These are phyloP conservation scores for Hippophae gyantsensis DNA, from an alignment of 306 rosid species.

Conservation along the genomic window DNA sequence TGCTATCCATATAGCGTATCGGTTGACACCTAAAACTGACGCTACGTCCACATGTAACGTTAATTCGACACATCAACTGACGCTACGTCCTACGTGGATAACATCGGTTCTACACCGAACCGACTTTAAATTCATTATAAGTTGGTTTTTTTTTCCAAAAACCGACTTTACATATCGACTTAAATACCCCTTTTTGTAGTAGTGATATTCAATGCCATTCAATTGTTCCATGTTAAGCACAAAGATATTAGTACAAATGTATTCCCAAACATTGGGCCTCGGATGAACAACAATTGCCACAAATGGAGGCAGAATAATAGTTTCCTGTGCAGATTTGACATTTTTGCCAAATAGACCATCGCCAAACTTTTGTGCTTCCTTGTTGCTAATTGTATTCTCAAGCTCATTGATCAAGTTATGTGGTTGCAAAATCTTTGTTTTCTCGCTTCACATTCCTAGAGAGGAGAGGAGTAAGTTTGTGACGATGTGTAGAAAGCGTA, in stretches of 20 bases:
- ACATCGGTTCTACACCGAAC: too few species aligned
- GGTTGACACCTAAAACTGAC: too few species aligned
- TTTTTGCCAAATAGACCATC: conserved; percentile 39
- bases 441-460: conserved; percentile 85
- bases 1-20: too few species aligned
- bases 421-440: conserved; percentile 80
- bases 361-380: conserved; percentile 27
- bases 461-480: conserved; percentile 74
- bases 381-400: conserved; percentile 33
- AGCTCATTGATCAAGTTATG: conserved; percentile 73
- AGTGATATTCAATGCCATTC: conserved; percentile 51
- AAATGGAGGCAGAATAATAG: conserved; percentile 78
- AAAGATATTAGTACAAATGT: conserved; percentile 60
- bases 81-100: too few species aligned
- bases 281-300: conserved; percentile 87
- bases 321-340: conserved; percentile 62
- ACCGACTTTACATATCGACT: too few species aligned
- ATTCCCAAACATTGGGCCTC: conserved; percentile 85
- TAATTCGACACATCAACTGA: too few species aligned
- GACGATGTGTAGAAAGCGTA: conserved; percentile 29
- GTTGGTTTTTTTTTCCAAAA: too few species aligned
- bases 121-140: too few species aligned
- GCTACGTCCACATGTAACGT: too few species aligned
- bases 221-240: conserved; percentile 84
- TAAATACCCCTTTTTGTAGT: too few species aligned